These are phyloP conservation scores for Trebouxia sp. DNA, from an alignment of 139 green algal genomes.

Conservation along the genomic window DNA sequence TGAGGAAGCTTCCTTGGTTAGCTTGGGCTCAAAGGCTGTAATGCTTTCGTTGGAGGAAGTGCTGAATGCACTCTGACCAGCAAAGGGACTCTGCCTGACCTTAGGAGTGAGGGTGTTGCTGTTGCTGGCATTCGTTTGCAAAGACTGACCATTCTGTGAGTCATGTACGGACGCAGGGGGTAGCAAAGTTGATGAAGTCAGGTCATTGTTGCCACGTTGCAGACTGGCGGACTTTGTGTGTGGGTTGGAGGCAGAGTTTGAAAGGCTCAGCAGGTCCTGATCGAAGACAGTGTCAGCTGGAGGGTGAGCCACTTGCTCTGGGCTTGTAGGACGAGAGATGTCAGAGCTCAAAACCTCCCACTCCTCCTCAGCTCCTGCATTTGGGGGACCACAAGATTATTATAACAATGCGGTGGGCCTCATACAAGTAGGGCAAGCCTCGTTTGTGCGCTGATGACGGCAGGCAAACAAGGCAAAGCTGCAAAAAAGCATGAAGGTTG, in stretches of 20 bases:
- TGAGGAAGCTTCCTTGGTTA: not conserved
- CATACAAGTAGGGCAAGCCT: too few species aligned
- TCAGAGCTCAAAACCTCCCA: constrained; percentile 21
- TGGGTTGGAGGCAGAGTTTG: not conserved
- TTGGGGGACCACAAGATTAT: too few species aligned
- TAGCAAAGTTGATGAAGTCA: not conserved
- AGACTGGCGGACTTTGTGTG: too few species aligned
- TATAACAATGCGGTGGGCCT: too few species aligned
- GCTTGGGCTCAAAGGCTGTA: not conserved
- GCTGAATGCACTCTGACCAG: constrained; percentile 7
- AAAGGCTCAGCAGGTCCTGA: not conserved
- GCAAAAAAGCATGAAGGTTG: too few species aligned
- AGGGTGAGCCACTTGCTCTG: not conserved
- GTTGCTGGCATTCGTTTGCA: not conserved
- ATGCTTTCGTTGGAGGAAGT: not conserved
- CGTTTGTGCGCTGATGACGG: too few species aligned
- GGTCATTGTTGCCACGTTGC: too few species aligned
- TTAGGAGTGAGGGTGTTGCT: not conserved
- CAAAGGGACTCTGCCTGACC: not conserved
- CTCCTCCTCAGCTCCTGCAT: constrained; percentile 10
- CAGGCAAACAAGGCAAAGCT: too few species aligned
- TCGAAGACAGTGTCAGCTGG: constrained; percentile 20
- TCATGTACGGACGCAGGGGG: not conserved
- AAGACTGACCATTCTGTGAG: not conserved
- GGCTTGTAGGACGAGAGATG: not conserved